Evolutionary conservation across 192 early-diverging fungal genomes (phyloP).

Genomic region (Entomortierella beljakovae): DNA sequence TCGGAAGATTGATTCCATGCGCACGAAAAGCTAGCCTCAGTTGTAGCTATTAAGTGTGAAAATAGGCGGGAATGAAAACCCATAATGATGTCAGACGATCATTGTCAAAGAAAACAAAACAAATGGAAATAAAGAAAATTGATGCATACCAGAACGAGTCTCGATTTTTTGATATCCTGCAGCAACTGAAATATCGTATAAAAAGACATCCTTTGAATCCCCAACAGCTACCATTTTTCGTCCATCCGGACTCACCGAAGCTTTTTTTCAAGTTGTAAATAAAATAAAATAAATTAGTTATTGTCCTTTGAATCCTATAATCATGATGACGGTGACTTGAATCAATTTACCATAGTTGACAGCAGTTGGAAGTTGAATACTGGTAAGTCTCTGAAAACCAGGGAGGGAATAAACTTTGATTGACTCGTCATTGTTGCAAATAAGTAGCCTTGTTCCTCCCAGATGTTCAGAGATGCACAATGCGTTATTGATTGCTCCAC

Average conservation of each 20-base stretch:
- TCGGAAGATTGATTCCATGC: constrained; percentile 94
- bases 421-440: constrained; percentile 95
- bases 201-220: constrained; percentile 86
- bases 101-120: constrained; percentile 12
- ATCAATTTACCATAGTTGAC: constrained; percentile 79
- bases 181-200: constrained; percentile 80
- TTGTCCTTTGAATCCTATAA: background rate
- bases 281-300: background rate
- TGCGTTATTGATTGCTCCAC: constrained; percentile 86
- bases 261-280: constrained; percentile 18
- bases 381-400: constrained; percentile 76
- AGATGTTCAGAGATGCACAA: constrained; percentile 72
- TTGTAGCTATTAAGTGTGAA: constrained; percentile 70
- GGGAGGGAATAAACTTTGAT: constrained; percentile 92
- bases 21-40: constrained; percentile 93
- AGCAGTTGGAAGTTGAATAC: constrained; percentile 85
- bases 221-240: constrained; percentile 92
- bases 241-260: constrained; percentile 93
- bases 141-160: constrained; percentile 72
- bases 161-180: constrained; percentile 79
- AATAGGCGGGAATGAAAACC: too few relatives aligned
- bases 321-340: background rate
- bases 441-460: constrained; percentile 76
- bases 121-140: background rate
- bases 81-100: background rate